Percentiles rank a stretch among this genome's conserved stretches.
phyloP scores from a whole-genome alignment of 305 asterid species.

The Ruellia speciosa region DNA sequence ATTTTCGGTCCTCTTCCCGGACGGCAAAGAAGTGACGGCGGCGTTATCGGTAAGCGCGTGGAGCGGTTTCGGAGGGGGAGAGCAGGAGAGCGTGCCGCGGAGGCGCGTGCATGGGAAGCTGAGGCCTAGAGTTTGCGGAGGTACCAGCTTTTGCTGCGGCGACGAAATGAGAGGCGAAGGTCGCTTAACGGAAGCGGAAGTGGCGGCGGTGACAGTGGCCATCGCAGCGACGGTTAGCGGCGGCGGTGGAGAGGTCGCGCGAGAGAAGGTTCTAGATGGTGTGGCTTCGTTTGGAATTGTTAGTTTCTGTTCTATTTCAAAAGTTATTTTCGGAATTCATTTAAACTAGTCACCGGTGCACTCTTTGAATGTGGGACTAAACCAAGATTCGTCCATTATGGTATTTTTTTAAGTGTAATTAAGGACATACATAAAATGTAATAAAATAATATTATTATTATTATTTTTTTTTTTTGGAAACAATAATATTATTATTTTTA shows the following conservation, averaged over 20 bases:
- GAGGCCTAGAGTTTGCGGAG: neutral
- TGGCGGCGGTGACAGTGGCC: neutral
- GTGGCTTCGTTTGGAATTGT: neutral
- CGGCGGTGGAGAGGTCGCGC: neutral
- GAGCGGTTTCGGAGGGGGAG: slow-evolving; percentile 19
- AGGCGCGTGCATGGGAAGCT: neutral
- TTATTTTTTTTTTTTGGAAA: too few relatives aligned
- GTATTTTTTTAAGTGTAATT: too few relatives aligned
- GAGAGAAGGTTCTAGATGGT: neutral
- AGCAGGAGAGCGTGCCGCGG: slow-evolving; percentile 4
- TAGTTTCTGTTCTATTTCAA: too few relatives aligned
- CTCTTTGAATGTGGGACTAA: too few relatives aligned
- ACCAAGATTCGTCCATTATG: too few relatives aligned
- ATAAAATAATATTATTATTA: too few relatives aligned
- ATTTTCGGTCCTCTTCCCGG: slow-evolving; percentile 15
- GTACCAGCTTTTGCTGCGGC: slow-evolving; percentile 1
- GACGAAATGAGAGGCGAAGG: neutral
- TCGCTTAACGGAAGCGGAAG: neutral
- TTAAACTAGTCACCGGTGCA: too few relatives aligned
- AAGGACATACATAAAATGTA: too few relatives aligned
- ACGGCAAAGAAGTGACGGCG: slow-evolving; percentile 25
- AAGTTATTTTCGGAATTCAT: too few relatives aligned
- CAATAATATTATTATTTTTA: too few relatives aligned
- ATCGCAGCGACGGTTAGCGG: neutral
- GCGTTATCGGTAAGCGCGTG: slow-evolving; percentile 28